Base-by-base conservation (phyloP, 139 green algal genomes). In the Diplosphaera chodatii region DNA sequence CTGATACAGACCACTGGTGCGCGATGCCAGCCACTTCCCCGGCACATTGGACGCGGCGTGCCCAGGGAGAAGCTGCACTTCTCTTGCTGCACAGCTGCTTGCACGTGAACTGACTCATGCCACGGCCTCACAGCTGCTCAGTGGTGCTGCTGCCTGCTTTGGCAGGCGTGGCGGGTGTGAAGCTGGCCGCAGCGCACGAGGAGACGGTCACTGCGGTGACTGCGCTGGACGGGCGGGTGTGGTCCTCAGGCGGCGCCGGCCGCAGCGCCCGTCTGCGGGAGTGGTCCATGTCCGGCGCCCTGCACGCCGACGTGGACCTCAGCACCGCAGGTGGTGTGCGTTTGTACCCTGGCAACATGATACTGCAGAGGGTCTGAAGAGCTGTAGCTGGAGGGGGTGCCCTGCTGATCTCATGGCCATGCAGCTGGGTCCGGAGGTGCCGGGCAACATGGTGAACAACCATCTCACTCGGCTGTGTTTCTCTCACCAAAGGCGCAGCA, bases 141-240 rank as follows among this genome's bases (percentile, higher is more conserved):
- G 55, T 41, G 15, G 55, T 41, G 5, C 21, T 15, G 0, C 2
- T n/a, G 27, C 59, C 40, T 72, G 63, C 31, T 68, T 29, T 15
- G 33, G 65, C 32, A 65, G 33, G 29, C 18, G 31, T 30, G 22
- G 37, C 68, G 29, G 29, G 64, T 55, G 66, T 78, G 69, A 21
- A 67, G 28, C 18, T 6, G 32, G 70, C 79, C 41, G 40, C 28
- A 0, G 80, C 80, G 1, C 82, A 87, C 67, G 64, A 66, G 27
- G 82, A 80, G n/a, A 56, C 72, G 1, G 73, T 87, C 34, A 64
- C 55, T 21, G 55, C 66, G 10, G 55, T 87, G 8, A 59, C 73
- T 1, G 76, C 69, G 15, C 73, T 80, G 0, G 63, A 29, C 25
- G 68, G 69, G 4, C 63, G 77, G 1, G 73, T 87, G 29, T 86